Conservation (phyloP, 169 alveolate genomes). For the Eimeria brunetti region DNA sequence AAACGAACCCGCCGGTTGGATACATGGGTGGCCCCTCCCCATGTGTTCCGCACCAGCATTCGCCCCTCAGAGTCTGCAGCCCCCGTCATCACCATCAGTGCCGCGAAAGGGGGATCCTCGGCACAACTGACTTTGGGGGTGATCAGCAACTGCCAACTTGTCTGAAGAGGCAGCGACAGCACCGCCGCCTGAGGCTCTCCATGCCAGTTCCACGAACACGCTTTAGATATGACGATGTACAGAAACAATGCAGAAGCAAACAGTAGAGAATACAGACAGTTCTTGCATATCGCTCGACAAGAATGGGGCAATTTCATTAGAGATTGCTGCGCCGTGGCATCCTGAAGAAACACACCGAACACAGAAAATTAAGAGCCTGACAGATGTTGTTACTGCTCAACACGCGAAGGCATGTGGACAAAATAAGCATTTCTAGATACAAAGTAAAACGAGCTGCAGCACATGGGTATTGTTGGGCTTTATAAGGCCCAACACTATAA, state of each 20-base stretch:
- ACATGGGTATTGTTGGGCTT: neutral
- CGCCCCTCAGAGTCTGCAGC: slow-evolving; percentile 43
- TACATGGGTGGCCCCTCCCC: slow-evolving; percentile 31
- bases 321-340: neutral
- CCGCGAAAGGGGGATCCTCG: slow-evolving; percentile 48
- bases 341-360: neutral
- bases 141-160: slow-evolving; percentile 34
- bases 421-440: neutral
- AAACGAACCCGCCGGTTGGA: slow-evolving; percentile 17
- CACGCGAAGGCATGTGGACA: neutral
- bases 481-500: too few species aligned
- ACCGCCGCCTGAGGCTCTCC: slow-evolving; percentile 54
- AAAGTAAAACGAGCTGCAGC: neutral
- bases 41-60: neutral
- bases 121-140: slow-evolving; percentile 46
- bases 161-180: slow-evolving; percentile 62
- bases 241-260: slow-evolving; percentile 13
- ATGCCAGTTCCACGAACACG: slow-evolving; percentile 42
- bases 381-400: neutral
- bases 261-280: slow-evolving; percentile 13
- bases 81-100: slow-evolving; percentile 35
- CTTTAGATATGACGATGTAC: neutral
- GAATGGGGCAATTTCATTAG: neutral
- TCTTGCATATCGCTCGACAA: neutral
- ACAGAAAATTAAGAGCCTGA: neutral